A percentile compares a stretch with the other conserved stretches of the same genome.
These are phyloP conservation scores for Phytopythium chamaehyphon DNA, from an alignment of 352 stramenopile species.

Conservation along the genomic window DNA sequence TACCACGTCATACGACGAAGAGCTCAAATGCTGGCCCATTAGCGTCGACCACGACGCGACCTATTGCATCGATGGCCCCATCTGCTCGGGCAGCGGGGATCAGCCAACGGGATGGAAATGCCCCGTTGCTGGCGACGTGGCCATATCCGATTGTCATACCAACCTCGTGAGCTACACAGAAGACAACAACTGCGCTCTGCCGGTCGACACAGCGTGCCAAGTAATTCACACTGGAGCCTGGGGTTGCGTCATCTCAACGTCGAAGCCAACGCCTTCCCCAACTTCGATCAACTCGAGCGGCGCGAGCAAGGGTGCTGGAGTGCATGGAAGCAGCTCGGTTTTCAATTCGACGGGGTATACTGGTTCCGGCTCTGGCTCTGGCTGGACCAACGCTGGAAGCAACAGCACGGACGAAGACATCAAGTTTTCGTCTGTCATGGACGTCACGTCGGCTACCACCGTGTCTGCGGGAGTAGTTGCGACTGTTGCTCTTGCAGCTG, in stretches of 20 bases:
- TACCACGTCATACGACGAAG: constrained; percentile 15
- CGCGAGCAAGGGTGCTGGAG: too few species aligned
- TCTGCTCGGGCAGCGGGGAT: constrained; percentile 30
- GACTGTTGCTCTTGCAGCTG: constrained; percentile 22
- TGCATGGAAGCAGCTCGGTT: too few species aligned
- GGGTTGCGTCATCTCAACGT: constrained; percentile 40
- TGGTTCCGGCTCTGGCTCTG: constrained; percentile 3
- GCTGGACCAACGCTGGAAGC: constrained; percentile 1
- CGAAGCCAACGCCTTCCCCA: constrained; percentile 12
- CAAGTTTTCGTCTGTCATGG: constrained; percentile 10
- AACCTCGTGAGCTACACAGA: constrained; percentile 47
- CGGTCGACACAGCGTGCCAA: constrained; percentile 46
- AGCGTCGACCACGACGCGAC: constrained; percentile 44
- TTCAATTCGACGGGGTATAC: too few species aligned
- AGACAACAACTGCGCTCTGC: constrained; percentile 35
- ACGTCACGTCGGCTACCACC: constrained; percentile 11
- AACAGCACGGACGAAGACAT: constrained; percentile 8
- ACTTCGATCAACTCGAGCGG: constrained; percentile 5
- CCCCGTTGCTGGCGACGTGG: constrained; percentile 34
- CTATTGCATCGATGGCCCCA: constrained; percentile 43
- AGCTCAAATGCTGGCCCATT: constrained; percentile 24
- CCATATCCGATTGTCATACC: constrained; percentile 42
- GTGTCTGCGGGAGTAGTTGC: constrained; percentile 21
- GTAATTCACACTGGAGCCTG: constrained; percentile 66
- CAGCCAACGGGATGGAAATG: constrained; percentile 26